Percentiles rank a stretch among this genome's conserved stretches.
phyloP scores from a whole-genome alignment of 768 basidiomycete species.

The Coprinellus micaceus region DNA sequence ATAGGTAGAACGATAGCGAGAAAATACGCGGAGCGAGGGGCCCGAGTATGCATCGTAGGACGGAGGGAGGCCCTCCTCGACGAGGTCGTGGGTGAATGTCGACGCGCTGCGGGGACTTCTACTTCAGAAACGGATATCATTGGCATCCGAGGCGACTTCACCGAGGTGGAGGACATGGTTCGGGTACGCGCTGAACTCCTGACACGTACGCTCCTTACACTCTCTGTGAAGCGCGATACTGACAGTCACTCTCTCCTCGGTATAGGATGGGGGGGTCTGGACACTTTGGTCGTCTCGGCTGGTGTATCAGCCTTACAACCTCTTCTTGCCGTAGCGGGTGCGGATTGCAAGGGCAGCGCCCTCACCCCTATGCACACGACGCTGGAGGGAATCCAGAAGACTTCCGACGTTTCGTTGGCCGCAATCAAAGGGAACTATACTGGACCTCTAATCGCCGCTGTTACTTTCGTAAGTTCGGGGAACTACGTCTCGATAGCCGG shows the following conservation, averaged over 20 bases:
- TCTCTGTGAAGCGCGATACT: not conserved
- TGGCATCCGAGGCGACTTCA: slow-evolving; percentile 59
- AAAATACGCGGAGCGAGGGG: slow-evolving; percentile 72
- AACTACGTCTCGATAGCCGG: not conserved
- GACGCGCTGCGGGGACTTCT: slow-evolving; percentile 9
- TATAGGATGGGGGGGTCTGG: slow-evolving; percentile 79
- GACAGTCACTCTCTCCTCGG: not conserved
- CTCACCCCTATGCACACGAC: slow-evolving; percentile 37
- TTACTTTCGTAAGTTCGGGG: slow-evolving; percentile 53
- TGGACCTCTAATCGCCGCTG: slow-evolving; percentile 66
- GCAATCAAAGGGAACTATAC: slow-evolving; percentile 64
- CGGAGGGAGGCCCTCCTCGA: slow-evolving; percentile 53
- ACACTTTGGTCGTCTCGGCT: slow-evolving; percentile 78
- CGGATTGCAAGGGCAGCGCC: slow-evolving; percentile 31
- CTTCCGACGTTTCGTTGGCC: slow-evolving; percentile 51
- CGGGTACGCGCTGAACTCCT: slow-evolving; percentile 45
- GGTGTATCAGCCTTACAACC: slow-evolving; percentile 83
- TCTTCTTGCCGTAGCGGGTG: slow-evolving; percentile 66
- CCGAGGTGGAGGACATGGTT: slow-evolving; percentile 64
- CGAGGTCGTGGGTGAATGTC: slow-evolving; percentile 61
- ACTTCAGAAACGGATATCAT: slow-evolving; percentile 35
- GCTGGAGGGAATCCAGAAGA: slow-evolving; percentile 53
- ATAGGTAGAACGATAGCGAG: slow-evolving; percentile 71
- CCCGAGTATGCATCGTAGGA: slow-evolving; percentile 70
- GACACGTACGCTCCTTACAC: slow-evolving; percentile 41